These are phyloP conservation scores for Phytopythium kandeliae DNA, from an alignment of 352 stramenopile genomes.

Conservation along the genomic window DNA sequence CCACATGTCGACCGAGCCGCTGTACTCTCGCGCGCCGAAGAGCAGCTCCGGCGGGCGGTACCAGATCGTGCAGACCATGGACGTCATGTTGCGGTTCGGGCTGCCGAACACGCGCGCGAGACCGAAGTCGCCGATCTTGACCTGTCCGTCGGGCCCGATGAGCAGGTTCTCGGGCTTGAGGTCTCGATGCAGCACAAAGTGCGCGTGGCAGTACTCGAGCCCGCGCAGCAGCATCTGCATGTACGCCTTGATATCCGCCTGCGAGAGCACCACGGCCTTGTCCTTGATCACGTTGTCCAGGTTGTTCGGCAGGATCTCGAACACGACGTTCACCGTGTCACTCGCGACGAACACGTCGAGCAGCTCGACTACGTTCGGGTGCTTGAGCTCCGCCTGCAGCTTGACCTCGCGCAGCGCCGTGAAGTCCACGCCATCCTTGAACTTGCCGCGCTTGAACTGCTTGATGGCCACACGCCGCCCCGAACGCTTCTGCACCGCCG, in stretches of 20 bases:
- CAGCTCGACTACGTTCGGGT: constrained; percentile 81
- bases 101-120: constrained; percentile 80
- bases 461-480: constrained; percentile 76
- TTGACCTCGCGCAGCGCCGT: constrained; percentile 88
- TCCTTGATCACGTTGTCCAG: constrained; percentile 88
- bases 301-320: constrained; percentile 84
- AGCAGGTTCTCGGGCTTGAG: constrained; percentile 88
- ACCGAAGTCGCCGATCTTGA: constrained; percentile 88
- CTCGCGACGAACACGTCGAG: constrained; percentile 86
- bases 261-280: constrained; percentile 80
- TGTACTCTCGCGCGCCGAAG: constrained; percentile 83
- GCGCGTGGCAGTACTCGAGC: constrained; percentile 72
- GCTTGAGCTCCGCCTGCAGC: constrained; percentile 81
- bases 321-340: constrained; percentile 88
- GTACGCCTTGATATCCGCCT: constrained; percentile 83
- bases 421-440: constrained; percentile 87
- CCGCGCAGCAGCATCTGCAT: constrained; percentile 84
- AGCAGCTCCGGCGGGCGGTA: constrained; percentile 87
- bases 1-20: constrained; percentile 85
- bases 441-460: constrained; percentile 87
- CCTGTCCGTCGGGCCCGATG: constrained; percentile 66
- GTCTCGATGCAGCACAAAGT: constrained; percentile 84
- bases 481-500: constrained; percentile 70
- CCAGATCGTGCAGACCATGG: constrained; percentile 87
- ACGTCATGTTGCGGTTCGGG: constrained; percentile 86